Conservation (phyloP, 768 basidiomycete genomes). For the Scleroderma citrinum region DNA sequence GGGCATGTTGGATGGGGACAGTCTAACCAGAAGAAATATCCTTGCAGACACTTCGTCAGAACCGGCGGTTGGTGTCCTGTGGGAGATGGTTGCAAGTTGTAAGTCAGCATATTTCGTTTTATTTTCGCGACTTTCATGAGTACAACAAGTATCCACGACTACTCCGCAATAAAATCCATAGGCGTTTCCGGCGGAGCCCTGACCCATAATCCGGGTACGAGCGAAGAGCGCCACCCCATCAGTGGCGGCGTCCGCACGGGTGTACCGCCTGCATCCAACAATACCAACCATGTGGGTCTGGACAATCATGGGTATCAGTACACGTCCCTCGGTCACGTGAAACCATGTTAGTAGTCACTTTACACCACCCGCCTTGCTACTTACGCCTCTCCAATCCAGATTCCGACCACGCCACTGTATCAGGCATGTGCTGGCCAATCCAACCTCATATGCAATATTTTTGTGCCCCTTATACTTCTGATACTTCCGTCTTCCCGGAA, state of each 20-base stretch:
- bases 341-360: conserved; percentile 27
- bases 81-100: conserved; percentile 39
- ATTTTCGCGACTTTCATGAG: neutral
- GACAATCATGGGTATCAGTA: conserved; percentile 21
- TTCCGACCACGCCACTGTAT: neutral
- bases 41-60: conserved; percentile 38
- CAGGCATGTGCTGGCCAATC: conserved; percentile 11
- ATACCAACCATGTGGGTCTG: neutral
- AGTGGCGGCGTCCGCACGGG: conserved; percentile 21
- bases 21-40: conserved; percentile 28
- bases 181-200: conserved; percentile 4
- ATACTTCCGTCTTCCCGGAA: neutral
- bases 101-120: conserved; percentile 11
- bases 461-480: neutral
- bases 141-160: conserved; percentile 16
- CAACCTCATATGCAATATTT: conserved; percentile 13
- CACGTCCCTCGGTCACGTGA: conserved; percentile 26
- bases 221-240: conserved; percentile 16
- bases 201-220: conserved; percentile 3
- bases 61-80: conserved; percentile 39
- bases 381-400: conserved; percentile 7
- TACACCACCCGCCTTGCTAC: neutral
- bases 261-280: conserved; percentile 6
- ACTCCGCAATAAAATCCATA: conserved; percentile 22
- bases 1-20: neutral